These are phyloP conservation scores for Melampsora medusae DNA, from an alignment of 1,284 basidiomycete genomes.

Conservation along the genomic window DNA sequence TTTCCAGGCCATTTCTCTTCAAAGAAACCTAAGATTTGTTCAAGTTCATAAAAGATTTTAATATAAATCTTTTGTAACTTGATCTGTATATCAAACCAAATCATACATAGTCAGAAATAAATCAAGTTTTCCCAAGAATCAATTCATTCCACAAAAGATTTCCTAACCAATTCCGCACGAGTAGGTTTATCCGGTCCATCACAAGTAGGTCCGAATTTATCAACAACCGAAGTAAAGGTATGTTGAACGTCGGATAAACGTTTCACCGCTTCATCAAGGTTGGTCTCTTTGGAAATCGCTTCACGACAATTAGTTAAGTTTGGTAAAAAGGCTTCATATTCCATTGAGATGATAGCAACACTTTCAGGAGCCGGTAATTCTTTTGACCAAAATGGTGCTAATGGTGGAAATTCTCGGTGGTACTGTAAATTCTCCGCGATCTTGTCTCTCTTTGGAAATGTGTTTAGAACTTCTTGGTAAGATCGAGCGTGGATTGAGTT, in stretches of 20 bases:
- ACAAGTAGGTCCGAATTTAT: not conserved
- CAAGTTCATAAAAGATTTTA: slow-evolving; percentile 6
- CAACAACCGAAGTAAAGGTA: not conserved
- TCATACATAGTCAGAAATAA: not conserved
- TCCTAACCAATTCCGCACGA: not conserved
- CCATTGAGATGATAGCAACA: not conserved
- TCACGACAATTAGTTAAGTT: not conserved
- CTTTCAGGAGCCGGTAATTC: not conserved
- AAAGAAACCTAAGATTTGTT: not conserved
- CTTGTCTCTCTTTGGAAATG: not conserved
- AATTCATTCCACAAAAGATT: not conserved
- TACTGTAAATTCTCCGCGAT: not conserved
- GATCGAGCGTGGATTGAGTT: not conserved
- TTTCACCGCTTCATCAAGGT: not conserved
- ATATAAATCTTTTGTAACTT: not conserved
- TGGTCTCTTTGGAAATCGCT: not conserved
- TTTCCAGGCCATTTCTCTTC: not conserved
- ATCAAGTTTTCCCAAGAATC: not conserved
- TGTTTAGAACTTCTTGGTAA: not conserved
- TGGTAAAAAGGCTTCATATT: not conserved
- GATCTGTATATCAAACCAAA: not conserved
- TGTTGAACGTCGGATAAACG: not conserved
- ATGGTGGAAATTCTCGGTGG: not conserved
- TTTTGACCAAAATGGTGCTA: not conserved
- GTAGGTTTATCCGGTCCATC: not conserved